Evolutionary conservation across 345 rosid genomes (phyloP), one percentile per base, ranked within the genome.

Genomic region (Salix viminalis): DNA sequence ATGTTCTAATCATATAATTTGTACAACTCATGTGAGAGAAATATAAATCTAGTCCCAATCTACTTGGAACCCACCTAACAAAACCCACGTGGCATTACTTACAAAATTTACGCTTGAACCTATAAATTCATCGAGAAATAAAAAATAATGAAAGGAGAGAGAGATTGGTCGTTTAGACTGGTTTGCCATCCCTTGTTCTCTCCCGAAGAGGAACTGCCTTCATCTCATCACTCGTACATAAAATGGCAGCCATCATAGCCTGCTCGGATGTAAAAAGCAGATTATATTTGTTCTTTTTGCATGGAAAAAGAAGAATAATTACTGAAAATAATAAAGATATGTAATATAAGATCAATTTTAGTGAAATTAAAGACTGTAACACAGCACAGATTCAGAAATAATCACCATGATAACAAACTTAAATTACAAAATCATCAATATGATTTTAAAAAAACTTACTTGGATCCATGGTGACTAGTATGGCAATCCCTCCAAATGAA

Each of bases 401-500:
- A 14, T 12, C 44, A 41, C 44, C 14, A 41, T 41, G 61, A 56
- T 8, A n/a, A 56, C 24, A 9, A 56, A 12, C 11, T 9, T 23
- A 56, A n/a, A 9, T 21, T 21, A 56, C 1, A 23, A n/a, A 2
- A 13, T 1, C 0, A 44, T 42, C 10, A 36, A 18, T n/a, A 16
- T 11, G n/a, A 13, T 3, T 30, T 1, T 13, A 19, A 60, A 34
- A 36, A 36, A 48, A 75, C 87, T 87, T 77, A 96, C 99, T 96
- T 73, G 97, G 99, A 82, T 93, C 97, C 50, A 93, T 86, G 7
- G 94, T 91, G 69, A 96, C 97, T 10, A 96, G 89, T 67, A 96
- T 92, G 80, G 97, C 97, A 1, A 91, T 91, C 75, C 99, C 99
- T 19, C 99, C 99, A 34, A 96, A 96, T 8, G 94, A 89, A 82